Evolutionary conservation across 192 early-diverging fungal species (phyloP), one percentile per base, ranked within the genome.

Genomic region (Pilobolus umbonatus): DNA sequence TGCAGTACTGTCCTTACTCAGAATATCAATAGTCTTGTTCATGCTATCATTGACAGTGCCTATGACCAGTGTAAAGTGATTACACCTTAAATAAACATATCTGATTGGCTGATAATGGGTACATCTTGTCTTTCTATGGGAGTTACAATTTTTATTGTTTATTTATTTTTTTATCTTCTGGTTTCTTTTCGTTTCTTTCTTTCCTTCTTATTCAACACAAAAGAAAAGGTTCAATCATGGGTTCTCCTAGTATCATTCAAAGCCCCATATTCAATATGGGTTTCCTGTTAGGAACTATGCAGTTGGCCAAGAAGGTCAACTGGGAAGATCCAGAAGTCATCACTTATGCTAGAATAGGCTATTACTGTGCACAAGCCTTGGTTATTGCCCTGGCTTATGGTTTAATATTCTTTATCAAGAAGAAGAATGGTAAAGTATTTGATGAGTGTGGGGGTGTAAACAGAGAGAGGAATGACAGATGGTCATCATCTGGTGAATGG

Each of bases 371-470:
- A 19, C 88, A 92, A 67, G 34, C 77, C 19, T 22, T 88, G 25
- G 74, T 78, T 12, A 38, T 88, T 15, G 61, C 61, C 0, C 45
- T 79, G 42, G 62, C 74, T 3, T 80, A 62, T 60, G 21, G 66
- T 12, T 52, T 78, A 29, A 63, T 77, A 47, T 28, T 31, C 26
- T 44, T 72, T 50, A 82, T 93, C 36, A 62, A 64, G 44, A 67
- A 68, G 55, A 90, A 87, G 71, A 96, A 96, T 63, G 85, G 87
- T 84, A 67, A 38, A 65, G 75, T 25, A 31, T 26, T 2, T 43
- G 5, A 31, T 19, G 50, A 8, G 4, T 12, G 31, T 30, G 17
- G 14, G 9, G 32, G 14, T 44, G 5, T 19, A 26, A 17, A 35
- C 1, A 26, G 2, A 5, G 17, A 53, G 4, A 45, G 34, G 42